Conservation (phyloP, 2,329 filamentous ascomycete species). For the Aplosporella prunicola region DNA sequence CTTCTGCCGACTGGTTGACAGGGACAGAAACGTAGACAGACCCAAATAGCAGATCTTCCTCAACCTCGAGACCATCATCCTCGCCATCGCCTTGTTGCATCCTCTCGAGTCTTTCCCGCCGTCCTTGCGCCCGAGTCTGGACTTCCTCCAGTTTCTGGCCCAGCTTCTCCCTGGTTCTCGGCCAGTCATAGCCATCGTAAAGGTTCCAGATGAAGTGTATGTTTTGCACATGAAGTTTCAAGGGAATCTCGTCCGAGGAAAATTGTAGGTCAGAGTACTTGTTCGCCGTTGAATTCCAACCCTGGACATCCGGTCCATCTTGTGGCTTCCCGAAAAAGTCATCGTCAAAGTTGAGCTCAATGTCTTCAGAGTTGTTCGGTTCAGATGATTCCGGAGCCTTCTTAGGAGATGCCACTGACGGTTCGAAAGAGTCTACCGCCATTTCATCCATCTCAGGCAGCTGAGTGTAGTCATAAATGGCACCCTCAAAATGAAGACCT, state of each 20-base stretch:
- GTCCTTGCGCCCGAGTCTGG: conserved; percentile 71
- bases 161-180: conserved; percentile 66
- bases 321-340: conserved; percentile 63
- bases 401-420: conserved; percentile 31
- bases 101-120: conserved; percentile 47
- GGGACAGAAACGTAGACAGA: conserved; percentile 96
- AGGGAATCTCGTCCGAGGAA: conserved; percentile 55
- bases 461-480: conserved; percentile 42
- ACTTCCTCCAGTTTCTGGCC: conserved; percentile 81
- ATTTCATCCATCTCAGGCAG: conserved; percentile 30
- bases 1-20: conserved; percentile 63
- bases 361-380: no score
- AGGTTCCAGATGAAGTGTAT: conserved; percentile 96
- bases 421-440: conserved; percentile 22
- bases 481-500: conserved; percentile 42
- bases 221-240: conserved; percentile 71
- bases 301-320: conserved; percentile 58
- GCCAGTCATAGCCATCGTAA: conserved; percentile 97
- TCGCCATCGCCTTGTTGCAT: conserved; percentile 61
- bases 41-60: conserved; percentile 95
- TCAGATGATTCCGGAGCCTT: background rate
- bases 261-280: conserved; percentile 62
- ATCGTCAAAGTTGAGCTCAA: conserved; percentile 62
- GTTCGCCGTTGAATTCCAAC: conserved; percentile 72
- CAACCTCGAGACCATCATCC: conserved; percentile 53